A percentile compares a stretch with the other conserved stretches of the same genome.
These are phyloP conservation scores for Stephanodiscus minutulus DNA, from an alignment of 108 stramenopile genomes.

Conservation along the genomic window DNA sequence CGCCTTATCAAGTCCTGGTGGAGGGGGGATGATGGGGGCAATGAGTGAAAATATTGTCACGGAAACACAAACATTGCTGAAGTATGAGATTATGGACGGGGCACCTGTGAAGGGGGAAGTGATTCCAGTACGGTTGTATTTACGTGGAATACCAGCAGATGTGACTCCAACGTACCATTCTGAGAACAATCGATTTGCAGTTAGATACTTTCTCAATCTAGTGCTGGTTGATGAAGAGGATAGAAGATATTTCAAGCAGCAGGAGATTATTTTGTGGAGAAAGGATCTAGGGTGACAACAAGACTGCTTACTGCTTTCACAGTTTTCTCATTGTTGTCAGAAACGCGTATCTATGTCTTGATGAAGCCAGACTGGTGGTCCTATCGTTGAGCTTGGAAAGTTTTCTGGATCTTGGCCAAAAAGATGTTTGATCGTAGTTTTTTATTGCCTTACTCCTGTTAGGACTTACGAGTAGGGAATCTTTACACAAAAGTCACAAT, in stretches of 20 bases:
- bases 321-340: background rate
- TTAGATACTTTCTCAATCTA: conserved; percentile 98
- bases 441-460: too few relatives aligned
- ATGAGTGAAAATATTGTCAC: conserved; percentile 79
- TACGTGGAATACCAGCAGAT: conserved; percentile 93
- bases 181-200: conserved; percentile 93
- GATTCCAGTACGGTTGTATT: conserved; percentile 84
- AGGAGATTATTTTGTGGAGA: conserved; percentile 97
- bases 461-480: too few relatives aligned
- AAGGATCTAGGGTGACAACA: conserved; percentile 77
- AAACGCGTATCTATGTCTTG: background rate
- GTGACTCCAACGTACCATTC: conserved; percentile 97
- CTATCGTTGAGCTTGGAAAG: background rate
- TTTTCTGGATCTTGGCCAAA: background rate
- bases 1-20: conserved; percentile 29
- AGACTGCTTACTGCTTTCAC: background rate
- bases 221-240: conserved; percentile 99
- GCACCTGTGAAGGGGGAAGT: conserved; percentile 94
- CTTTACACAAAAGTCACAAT: too few relatives aligned
- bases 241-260: conserved; percentile 99
- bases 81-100: conserved; percentile 99
- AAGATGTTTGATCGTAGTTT: background rate
- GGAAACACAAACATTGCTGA: conserved; percentile 96
- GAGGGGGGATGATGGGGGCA: conserved; percentile 9
- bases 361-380: background rate